Base-by-base conservation (phyloP, 2,329 filamentous ascomycete species). In the Colletotrichum cordylinicola region DNA sequence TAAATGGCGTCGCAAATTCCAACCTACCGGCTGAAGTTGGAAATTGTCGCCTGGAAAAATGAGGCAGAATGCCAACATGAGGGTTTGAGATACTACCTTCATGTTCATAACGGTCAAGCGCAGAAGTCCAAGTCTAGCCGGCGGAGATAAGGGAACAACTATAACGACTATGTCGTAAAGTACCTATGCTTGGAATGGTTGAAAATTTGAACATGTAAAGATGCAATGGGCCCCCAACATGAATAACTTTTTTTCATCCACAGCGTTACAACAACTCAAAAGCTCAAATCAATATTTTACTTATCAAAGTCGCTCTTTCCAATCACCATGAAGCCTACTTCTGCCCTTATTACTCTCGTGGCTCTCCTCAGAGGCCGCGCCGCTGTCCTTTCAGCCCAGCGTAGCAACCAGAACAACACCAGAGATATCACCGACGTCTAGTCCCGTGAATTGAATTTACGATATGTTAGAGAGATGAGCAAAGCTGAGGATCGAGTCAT, bases 381-480 rank as follows among this genome's bases (percentile, higher is more conserved):
- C n/a, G 43, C 43, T 48, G 6, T n/a, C 0, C 43, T 48, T 0
- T 10, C 43, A 0, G 3, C n/a, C 8, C 6, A 21, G 43, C 43
- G n/a, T 2, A 2, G 43, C 10, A 48, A 0, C 43, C n/a, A 21
- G 18, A 48, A 48, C n/a, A 48, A 48, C 0, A 6, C 43, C 43
- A 4, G 43, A 21, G 43, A 52, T 10, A 52, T 52, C 43, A 52
- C 43, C 0, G n/a, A 52, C 2, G 4, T 52, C 43, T 10, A 52
- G 43, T 52, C 43, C 8, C n/a, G 43, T 52, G 13, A 52, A n/a
- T 52, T 6, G 4, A 8, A 21, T 21, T 3, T 6, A 10, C 10
- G 7, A 4, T 21, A 13, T 13, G 10, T 3, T 4, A 13, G 1
- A 13, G 4, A 8, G 0, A 8, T 1, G 8, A 43, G 6, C 43